A percentile compares a stretch with the other conserved stretches of the same genome.
These are phyloP conservation scores for Psidium friedrichsthalianum DNA, from an alignment of 345 rosid genomes.

Conservation along the genomic window DNA sequence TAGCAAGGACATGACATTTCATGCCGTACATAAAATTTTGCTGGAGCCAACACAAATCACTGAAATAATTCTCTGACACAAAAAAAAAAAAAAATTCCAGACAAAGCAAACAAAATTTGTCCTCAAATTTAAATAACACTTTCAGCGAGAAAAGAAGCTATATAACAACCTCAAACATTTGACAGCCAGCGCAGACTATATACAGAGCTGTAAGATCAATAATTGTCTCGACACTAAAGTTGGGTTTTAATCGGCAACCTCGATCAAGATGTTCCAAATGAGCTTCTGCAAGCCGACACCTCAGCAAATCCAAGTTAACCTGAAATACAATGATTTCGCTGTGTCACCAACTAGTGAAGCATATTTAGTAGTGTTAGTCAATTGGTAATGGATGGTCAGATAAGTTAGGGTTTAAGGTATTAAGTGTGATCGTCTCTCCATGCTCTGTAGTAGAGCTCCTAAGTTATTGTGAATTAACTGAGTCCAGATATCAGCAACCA, in stretches of 20 bases:
- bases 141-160: conserved; percentile 4
- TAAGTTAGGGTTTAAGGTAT: not conserved
- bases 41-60: not conserved
- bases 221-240: conserved; percentile 32
- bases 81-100: not conserved
- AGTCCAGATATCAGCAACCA: not conserved
- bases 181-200: conserved; percentile 57
- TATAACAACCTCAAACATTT: conserved; percentile 50
- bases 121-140: not conserved
- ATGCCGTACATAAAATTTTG: not conserved
- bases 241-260: conserved; percentile 66
- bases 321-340: conserved; percentile 8
- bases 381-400: not conserved
- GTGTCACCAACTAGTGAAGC: not conserved
- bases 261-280: conserved; percentile 59
- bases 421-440: not conserved
- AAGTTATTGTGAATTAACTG: not conserved
- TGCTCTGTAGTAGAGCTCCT: not conserved
- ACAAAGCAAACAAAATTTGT: not conserved
- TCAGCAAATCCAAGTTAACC: conserved; percentile 45
- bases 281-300: conserved; percentile 47
- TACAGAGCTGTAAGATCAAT: conserved; percentile 68
- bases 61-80: not conserved
- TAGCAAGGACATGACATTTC: not conserved
- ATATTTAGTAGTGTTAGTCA: not conserved